Base-by-base conservation (phyloP, 106 monocot species). In the Narthecium ossifragum region DNA sequence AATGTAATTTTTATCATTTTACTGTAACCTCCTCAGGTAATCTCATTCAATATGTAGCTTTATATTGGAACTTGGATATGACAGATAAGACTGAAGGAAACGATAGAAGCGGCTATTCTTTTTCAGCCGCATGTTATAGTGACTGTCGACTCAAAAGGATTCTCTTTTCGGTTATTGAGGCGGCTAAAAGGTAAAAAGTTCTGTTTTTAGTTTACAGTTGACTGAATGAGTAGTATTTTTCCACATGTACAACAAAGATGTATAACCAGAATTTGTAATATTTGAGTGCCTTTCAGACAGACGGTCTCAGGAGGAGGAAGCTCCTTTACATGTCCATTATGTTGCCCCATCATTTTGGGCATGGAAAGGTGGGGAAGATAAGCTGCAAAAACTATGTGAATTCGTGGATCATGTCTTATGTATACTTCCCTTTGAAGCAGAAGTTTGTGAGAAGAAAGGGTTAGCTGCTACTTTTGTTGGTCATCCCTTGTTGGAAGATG, bases 311-410 rank as follows among this genome's bases (percentile, higher is more conserved):
- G 36, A 64, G 50, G 53, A 32, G 17, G 37, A 52, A 26, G 26
- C 61, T 52, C 85, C 90, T 61, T 26, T 81, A 25, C 83, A 79
- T 78, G 62, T 98, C 13, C 96, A 98, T 69, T 98, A 90, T 54
- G 87, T 98, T 60, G 78, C 96, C 36, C 96, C 96, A 28, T 98
- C 96, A 61, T 98, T 98, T 34, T 98, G 96, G 96, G 96, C 96
- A 61, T 98, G 96, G 90, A 90, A 90, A 91, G 90, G 84, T 5
- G 96, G 96, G 61, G 86, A 90, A 77, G 62, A n/a, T 55, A 84
- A 84, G 55, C 80, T 98, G 10, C 69, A 43, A 57, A 49, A 52
- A 13, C 53, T 98, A 23, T n/a, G 40, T 18, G 30, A 58, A 25
- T 76, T 98, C 65, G 62, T 98, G 38, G 90, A 98, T 60, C 86